These are phyloP conservation scores for Hebeloma cylindrosporum DNA, from an alignment of 768 basidiomycete species.

Conservation along the genomic window DNA sequence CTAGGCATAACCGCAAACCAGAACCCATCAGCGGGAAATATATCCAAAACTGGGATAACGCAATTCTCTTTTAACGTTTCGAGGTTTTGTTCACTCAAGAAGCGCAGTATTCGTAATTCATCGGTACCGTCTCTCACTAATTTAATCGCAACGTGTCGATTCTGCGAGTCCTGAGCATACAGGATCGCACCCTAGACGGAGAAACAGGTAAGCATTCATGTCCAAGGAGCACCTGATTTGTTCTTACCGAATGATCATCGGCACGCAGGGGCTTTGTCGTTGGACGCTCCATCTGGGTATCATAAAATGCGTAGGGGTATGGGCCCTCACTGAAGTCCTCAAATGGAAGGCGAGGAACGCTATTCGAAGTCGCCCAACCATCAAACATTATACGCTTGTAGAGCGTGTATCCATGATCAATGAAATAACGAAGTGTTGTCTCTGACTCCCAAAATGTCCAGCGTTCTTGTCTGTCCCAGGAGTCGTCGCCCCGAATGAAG, in stretches of 20 bases:
- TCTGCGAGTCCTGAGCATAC: conserved; percentile 24
- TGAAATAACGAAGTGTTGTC: conserved; percentile 7
- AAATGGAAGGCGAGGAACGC: not conserved
- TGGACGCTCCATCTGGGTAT: not conserved
- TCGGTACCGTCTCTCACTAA: conserved; percentile 17
- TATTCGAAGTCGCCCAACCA: not conserved
- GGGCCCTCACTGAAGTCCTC: conserved; percentile 1
- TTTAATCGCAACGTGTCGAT: conserved; percentile 28
- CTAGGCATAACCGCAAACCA: conserved; percentile 31
- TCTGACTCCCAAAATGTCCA: conserved; percentile 7
- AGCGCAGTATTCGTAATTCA: conserved; percentile 21
- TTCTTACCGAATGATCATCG: not conserved
- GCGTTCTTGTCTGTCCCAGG: no score
- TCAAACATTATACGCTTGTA: not conserved
- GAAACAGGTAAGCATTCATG: not conserved
- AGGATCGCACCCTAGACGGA: not conserved
- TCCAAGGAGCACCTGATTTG: not conserved
- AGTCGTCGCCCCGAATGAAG: no score
- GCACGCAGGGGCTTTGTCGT: not conserved
- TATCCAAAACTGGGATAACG: conserved; percentile 23
- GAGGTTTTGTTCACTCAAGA: conserved; percentile 15
- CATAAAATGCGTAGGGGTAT: conserved; percentile 11
- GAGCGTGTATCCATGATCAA: conserved; percentile 10
- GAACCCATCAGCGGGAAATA: conserved; percentile 20
- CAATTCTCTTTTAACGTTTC: conserved; percentile 7